These are phyloP conservation scores for Diaporthe vexans DNA, from an alignment of 2,329 filamentous ascomycete species.

Conservation along the genomic window DNA sequence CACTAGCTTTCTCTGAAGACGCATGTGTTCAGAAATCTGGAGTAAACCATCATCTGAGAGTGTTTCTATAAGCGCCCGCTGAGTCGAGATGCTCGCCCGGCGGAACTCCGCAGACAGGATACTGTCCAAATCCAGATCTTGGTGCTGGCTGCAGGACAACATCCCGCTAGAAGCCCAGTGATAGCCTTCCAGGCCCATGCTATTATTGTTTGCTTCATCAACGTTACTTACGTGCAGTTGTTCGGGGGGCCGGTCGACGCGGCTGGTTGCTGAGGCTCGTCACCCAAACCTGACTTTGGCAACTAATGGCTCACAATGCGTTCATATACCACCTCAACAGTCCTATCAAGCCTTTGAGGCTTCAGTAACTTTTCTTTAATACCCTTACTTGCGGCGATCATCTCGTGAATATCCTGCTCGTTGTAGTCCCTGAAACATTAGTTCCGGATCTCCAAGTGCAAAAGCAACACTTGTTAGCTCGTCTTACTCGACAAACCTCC, in stretches of 20 bases:
- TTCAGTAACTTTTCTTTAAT: neutral
- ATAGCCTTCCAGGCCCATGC: neutral
- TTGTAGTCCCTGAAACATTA: neutral
- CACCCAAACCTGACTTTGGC: neutral
- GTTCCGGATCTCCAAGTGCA: neutral
- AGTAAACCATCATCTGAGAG: neutral
- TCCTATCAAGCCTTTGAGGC: neutral
- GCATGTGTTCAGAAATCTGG: neutral
- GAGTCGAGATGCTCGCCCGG: neutral
- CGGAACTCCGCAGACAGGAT: neutral
- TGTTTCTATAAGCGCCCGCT: neutral
- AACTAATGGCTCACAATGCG: neutral
- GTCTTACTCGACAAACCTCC: neutral
- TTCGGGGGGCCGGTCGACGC: neutral
- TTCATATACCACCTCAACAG: neutral
- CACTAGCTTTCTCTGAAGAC: neutral
- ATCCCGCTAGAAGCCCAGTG: neutral
- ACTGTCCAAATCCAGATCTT: neutral
- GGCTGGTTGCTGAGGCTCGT: neutral
- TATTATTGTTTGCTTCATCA: neutral
- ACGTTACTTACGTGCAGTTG: neutral
- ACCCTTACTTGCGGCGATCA: neutral
- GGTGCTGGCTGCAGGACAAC: neutral
- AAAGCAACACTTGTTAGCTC: neutral
- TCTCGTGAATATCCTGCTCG: neutral